Percentiles rank a stretch among this genome's conserved stretches.
Conservation (phyloP, 2,329 filamentous ascomycete species). For the Sporothrix brasiliensis region DNA sequence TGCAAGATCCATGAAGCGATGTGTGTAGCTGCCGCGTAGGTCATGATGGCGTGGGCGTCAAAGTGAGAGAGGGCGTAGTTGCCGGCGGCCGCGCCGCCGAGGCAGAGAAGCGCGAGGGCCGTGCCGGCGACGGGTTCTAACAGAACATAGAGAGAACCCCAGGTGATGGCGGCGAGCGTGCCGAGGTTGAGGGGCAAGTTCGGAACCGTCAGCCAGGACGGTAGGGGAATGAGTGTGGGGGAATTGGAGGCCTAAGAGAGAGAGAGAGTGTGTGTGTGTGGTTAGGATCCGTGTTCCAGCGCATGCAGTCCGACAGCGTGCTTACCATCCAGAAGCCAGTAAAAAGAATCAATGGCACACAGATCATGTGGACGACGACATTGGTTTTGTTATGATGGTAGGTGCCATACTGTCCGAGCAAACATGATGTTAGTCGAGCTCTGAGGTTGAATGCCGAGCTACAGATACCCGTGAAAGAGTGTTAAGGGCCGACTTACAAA, state of each 20-base stretch:
- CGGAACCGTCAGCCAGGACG: slow-evolving; percentile 67
- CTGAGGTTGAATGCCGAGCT: slow-evolving; percentile 13
- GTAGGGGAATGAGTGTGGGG: slow-evolving; percentile 65
- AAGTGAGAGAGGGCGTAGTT: slow-evolving; percentile 71
- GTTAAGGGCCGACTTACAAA: slow-evolving; percentile 62
- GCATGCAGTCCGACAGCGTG: not conserved
- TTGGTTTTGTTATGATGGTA: slow-evolving; percentile 82
- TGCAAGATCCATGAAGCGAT: slow-evolving; percentile 81
- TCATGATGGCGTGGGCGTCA: slow-evolving; percentile 55
- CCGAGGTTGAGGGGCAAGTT: slow-evolving; percentile 68
- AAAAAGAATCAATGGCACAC: slow-evolving; percentile 74
- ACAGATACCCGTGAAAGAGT: not conserved
- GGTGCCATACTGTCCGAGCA: slow-evolving; percentile 68
- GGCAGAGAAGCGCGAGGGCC: slow-evolving; percentile 72
- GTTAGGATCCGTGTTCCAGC: not conserved
- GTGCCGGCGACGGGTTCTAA: slow-evolving; percentile 92
- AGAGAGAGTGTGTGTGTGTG: not conserved
- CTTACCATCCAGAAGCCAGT: slow-evolving; percentile 71
- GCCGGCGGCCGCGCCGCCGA: slow-evolving; percentile 71
- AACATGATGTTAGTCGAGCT: slow-evolving; percentile 8
- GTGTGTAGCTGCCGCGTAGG: slow-evolving; percentile 63
- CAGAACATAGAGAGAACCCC: slow-evolving; percentile 80
- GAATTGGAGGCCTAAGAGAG: slow-evolving; percentile 62
- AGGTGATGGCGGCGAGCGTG: slow-evolving; percentile 67
- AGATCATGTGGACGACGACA: slow-evolving; percentile 75